Conservation (phyloP, 176 grass and related monocot genomes). For the Olyra latifolia region DNA sequence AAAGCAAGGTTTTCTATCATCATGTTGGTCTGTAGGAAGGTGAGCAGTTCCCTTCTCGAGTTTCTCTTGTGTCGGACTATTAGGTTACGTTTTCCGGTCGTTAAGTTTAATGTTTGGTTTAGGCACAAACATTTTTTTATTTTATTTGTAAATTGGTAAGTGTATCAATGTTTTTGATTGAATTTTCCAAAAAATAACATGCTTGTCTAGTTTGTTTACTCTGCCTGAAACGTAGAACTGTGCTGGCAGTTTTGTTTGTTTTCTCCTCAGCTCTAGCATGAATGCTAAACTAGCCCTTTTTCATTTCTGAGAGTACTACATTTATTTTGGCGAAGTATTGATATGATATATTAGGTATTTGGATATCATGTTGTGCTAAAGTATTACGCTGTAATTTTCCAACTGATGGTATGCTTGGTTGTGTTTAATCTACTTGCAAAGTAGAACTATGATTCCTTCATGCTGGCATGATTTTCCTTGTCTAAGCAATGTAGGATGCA, state of each 20-base stretch:
- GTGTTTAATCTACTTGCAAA: constrained; percentile 1
- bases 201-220: constrained; percentile 11
- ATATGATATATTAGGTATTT: not conserved
- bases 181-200: not conserved
- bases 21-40: not conserved
- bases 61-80: not conserved
- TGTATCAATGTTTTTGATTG: not conserved
- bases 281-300: not conserved
- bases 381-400: not conserved
- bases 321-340: not conserved
- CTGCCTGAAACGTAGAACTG: not conserved
- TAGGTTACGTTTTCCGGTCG: not conserved
- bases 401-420: not conserved
- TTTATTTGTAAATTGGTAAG: not conserved
- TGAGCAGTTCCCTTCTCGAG: not conserved
- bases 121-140: not conserved
- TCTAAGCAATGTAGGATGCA: not conserved
- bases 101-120: not conserved
- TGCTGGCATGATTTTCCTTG: constrained; percentile 10
- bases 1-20: not conserved
- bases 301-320: not conserved
- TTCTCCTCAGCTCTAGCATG: not conserved
- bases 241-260: constrained; percentile 23
- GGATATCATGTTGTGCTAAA: not conserved
- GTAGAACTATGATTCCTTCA: not conserved